These are phyloP conservation scores for Fusarium austroafricanum DNA, from an alignment of 2,329 filamentous ascomycete species.

Conservation along the genomic window DNA sequence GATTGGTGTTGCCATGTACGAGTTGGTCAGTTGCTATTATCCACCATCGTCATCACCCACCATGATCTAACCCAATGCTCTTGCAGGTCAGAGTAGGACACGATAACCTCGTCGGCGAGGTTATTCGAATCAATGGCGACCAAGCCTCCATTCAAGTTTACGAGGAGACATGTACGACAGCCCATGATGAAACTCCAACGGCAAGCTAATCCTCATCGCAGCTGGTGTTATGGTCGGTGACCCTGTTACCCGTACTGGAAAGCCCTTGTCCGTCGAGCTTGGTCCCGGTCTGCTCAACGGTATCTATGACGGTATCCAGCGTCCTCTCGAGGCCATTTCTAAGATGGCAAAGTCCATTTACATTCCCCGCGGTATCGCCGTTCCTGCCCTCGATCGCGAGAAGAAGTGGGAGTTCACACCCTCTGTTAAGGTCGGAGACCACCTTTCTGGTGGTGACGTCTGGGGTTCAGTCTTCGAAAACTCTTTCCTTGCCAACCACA, in stretches of 20 bases:
- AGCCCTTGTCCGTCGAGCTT: constrained; percentile 96
- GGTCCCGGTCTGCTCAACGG: constrained; percentile 98
- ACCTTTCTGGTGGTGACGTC: constrained; percentile 95
- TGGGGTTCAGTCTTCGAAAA: constrained; percentile 97
- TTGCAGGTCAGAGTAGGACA: constrained; percentile 87
- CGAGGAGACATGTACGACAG: constrained; percentile 88
- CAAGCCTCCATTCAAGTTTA: constrained; percentile 99
- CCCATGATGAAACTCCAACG: constrained; percentile 5
- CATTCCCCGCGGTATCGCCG: constrained; percentile 92
- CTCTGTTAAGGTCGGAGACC: constrained; percentile 91
- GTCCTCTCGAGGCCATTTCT: constrained; percentile 88
- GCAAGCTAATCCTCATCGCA: constrained; percentile 52
- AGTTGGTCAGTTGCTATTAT: constrained; percentile 74
- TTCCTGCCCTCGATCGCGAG: constrained; percentile 86
- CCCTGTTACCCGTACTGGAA: constrained; percentile 88
- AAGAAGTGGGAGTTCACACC: constrained; percentile 99
- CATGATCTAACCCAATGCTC: constrained; percentile 25
- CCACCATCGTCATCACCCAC: constrained; percentile 4
- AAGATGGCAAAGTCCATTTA: constrained; percentile 88
- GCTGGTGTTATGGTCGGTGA: constrained; percentile 97
- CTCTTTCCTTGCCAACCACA: constrained; percentile 92
- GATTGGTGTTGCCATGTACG: constrained; percentile 99
- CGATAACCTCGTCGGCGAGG: constrained; percentile 92
- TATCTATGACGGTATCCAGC: constrained; percentile 99
- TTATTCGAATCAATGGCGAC: constrained; percentile 96